Base-by-base conservation (phyloP, 768 basidiomycete genomes). In the Hericium erinaceus region DNA sequence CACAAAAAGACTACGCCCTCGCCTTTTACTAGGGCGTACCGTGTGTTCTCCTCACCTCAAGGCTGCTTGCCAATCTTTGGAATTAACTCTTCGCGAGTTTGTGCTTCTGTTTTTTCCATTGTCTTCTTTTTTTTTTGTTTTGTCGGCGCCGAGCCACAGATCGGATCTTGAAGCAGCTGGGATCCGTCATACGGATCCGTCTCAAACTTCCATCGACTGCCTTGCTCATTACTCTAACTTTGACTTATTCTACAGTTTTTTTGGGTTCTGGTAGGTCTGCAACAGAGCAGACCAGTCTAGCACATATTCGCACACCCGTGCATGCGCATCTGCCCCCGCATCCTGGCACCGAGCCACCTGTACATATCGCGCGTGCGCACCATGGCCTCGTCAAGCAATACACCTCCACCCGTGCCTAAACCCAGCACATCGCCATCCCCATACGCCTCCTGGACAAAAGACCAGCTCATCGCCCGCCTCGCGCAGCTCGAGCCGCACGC, bases 21-120 rank as follows among this genome's bases (percentile, higher is more conserved):
- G 78, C 80, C 79, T 81, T 81, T 81, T 80, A 81, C 80, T 80
- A 81, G 80, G 79, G 79, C 75, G 75, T 78, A 79, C 80, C 74
- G 79, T 80, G 78, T 77, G 68, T 66, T 69, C 69, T 72, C 74
- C 18, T 50, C 54, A 0, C 10, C 12, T 2, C 2, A 54, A 61
- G 59, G 39, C 58, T 56, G 50, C 60, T 40, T n/a, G 2, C 1
- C 52, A 57, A 59, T 61, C 55, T 63, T 63, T 61, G 58, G 60
- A 48, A 46, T 15, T 41, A 39, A 57, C 62, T 57, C 60, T 57
- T 63, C 49, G 57, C 58, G 60, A 62, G 62, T 61, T 50, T 10
- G 48, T 18, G 22, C 6, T 58, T 55, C 52, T 18, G 2, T 26
- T 46, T 39, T 55, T n/a, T n/a, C n/a, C n/a, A n/a, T n/a, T n/a